Percentiles rank a stretch among this genome's conserved stretches.
Evolutionary conservation across 192 early-diverging fungal species (phyloP).

Genomic region (Coemansia sp.): DNA sequence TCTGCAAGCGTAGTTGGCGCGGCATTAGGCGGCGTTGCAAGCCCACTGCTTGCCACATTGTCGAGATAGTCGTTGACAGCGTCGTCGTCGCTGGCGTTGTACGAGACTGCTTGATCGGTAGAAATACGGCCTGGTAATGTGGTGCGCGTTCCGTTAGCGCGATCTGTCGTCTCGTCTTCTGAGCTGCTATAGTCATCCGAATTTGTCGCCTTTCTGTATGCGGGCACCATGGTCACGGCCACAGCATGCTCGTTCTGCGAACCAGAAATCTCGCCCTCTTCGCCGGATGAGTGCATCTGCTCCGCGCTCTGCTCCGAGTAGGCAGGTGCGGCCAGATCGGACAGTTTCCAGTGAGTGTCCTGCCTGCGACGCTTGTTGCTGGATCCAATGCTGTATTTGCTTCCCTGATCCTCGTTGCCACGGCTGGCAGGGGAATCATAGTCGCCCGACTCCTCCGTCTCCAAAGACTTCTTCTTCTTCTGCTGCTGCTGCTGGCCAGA

Average conservation of each 20-base stretch:
- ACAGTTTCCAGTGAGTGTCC: neutral
- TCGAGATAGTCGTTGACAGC: slow-evolving; percentile 35
- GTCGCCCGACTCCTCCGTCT: neutral
- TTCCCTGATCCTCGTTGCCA: slow-evolving; percentile 17
- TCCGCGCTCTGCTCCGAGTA: neutral
- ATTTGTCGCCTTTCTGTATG: slow-evolving; percentile 27
- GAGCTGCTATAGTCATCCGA: slow-evolving; percentile 8
- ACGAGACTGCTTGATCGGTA: slow-evolving; percentile 11
- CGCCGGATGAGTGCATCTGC: slow-evolving; percentile 1
- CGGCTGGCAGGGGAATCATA: neutral
- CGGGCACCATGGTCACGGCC: slow-evolving; percentile 24
- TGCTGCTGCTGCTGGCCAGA: neutral
- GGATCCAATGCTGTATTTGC: slow-evolving; percentile 39
- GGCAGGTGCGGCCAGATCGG: slow-evolving; percentile 3
- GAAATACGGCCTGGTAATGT: neutral
- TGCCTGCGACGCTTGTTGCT: slow-evolving; percentile 1
- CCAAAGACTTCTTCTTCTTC: neutral
- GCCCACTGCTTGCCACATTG: slow-evolving; percentile 23
- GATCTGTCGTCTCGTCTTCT: neutral
- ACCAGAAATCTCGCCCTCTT: neutral
- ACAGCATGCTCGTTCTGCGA: slow-evolving; percentile 7
- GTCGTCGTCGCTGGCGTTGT: slow-evolving; percentile 31
- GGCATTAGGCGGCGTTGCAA: slow-evolving; percentile 16
- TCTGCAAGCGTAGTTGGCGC: neutral
- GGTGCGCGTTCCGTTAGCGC: neutral